Base-by-base conservation (phyloP, 257 asterid genomes). In the Solanum lycopersicoides region DNA sequence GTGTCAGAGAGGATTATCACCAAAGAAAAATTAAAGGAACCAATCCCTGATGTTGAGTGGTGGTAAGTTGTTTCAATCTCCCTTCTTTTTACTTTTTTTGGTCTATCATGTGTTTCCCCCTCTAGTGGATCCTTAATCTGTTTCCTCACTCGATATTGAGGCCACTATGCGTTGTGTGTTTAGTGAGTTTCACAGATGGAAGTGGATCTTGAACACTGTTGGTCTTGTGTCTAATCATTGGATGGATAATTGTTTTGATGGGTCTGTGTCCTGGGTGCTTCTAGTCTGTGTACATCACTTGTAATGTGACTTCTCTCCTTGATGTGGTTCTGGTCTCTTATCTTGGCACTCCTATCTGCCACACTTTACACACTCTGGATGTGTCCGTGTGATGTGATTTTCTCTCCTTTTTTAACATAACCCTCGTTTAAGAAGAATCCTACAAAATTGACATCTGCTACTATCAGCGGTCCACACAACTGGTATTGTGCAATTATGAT, bases 41-140 rank as follows among this genome's bases (percentile, higher is more conserved):
- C 94, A 23, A 95, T 96, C 88, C 99, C 99, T 21, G 99, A 95
- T 47, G 94, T 96, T 10, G 99, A 97, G 96, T 95, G 98, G 99
- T 97, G 99, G 99, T 97, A 92, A 93, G 98, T 89, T 69, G 83
- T 56, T 56, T 18, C 65, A 56, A 56, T 20, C 25, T 56, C 65
- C 65, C 65, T 56, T 56, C 9, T 56, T 56, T 20, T 56, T 18
- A 56, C 65, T 3, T 20, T 20, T 56, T 56, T 56, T 20, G 18
- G 65, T 18, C 25, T 56, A 20, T 20, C 25, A 56, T 0, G 25
- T 56, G 65, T 23, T 56, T 1, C 3, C 65, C 65, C 65, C 65
- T 20, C n/a, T 7, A 20, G 65, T 56, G 65, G 65, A 56, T n/a
- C 11, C 65, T 56, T 56, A 7, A 56, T 56, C 65, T 3, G n/a